Base-by-base conservation (phyloP, 2,329 filamentous ascomycete species). In the Coniochaeta sp. region DNA sequence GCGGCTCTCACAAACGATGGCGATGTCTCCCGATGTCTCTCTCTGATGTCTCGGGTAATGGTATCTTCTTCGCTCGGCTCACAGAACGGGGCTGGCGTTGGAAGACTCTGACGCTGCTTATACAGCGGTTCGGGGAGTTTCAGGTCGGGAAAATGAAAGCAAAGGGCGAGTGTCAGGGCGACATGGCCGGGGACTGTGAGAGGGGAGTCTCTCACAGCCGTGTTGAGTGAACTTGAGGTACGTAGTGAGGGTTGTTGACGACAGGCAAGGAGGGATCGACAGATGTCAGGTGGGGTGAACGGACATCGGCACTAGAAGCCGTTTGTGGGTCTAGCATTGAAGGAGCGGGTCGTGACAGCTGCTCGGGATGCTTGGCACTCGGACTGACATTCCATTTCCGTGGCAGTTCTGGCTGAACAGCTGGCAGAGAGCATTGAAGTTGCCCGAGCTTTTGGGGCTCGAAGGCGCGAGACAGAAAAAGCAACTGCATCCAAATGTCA, bases 21-120 rank as follows among this genome's bases (percentile, higher is more conserved):
- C n/a, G n/a, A n/a, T n/a, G n/a, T n/a, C n/a, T n/a, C n/a, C n/a
- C n/a, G n/a, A n/a, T n/a, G n/a, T n/a, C n/a, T 42, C 12, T 42
- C 38, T 42, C 38, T 26, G 38, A 26, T 42, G 38, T 42, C 38
- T 42, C 38, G 38, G 20, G 38, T n/a, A n/a, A n/a, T n/a, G n/a
- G n/a, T 24, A 42, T 14, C 4, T 42, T 22, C 14, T 12, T 24
- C 20, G 38, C 18, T 24, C 14, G 20, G 20, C 10, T 12, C 7
- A 8, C 22, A 13, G 3, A 42, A 26, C 26, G 20, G 4, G 38
- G n/a, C 38, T 14, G 38, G 6, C n/a, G n/a, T 38, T 5, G 10
- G 16, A 8, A 38, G 38, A 42, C 38, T n/a, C 38, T 13, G 18
- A 42, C 6, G 20, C 18, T 42, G 38, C 38, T 26, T n/a, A 42